A percentile compares a stretch with the other conserved stretches of the same genome.
Evolutionary conservation across 192 early-diverging fungal species (phyloP).

Genomic region (Lobosporangium transversale): DNA sequence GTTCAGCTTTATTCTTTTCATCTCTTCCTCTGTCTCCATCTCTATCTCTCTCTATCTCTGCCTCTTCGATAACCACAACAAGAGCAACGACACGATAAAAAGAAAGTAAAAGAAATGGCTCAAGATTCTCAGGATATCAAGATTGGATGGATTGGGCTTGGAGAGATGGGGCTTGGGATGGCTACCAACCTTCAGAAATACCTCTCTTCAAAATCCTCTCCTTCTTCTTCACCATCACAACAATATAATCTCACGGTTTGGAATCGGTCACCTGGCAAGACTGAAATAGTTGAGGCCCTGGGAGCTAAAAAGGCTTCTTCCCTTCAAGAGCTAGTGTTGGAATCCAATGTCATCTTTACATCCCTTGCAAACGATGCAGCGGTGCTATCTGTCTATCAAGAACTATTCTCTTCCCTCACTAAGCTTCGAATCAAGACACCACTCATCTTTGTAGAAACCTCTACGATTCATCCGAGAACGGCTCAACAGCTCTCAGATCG

Average conservation of each 20-base stretch:
- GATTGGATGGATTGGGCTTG: constrained; percentile 72
- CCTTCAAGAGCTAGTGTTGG: constrained; percentile 47
- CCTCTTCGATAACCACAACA: too few species aligned
- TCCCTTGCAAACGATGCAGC: constrained; percentile 70
- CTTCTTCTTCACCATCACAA: too few species aligned
- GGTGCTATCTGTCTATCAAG: constrained; percentile 54
- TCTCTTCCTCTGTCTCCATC: background rate
- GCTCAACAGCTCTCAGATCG: constrained; percentile 41
- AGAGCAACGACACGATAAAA: too few species aligned
- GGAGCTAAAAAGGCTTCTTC: constrained; percentile 56
- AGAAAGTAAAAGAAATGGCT: background rate
- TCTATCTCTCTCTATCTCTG: background rate
- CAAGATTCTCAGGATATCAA: constrained; percentile 13
- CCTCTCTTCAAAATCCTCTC: constrained; percentile 35
- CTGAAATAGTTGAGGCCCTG: constrained; percentile 39
- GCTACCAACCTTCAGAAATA: constrained; percentile 67
- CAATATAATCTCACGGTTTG: constrained; percentile 67
- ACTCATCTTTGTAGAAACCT: constrained; percentile 65
- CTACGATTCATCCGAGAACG: constrained; percentile 64
- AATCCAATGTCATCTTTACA: constrained; percentile 68
- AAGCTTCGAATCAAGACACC: constrained; percentile 17
- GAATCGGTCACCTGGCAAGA: constrained; percentile 69
- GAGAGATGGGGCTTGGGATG: constrained; percentile 71
- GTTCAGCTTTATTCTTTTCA: too few species aligned
- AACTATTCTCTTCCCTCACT: constrained; percentile 48